Evolutionary conservation across 73 alveolate species (phyloP).

Genomic region (Paramecium caudatum): DNA sequence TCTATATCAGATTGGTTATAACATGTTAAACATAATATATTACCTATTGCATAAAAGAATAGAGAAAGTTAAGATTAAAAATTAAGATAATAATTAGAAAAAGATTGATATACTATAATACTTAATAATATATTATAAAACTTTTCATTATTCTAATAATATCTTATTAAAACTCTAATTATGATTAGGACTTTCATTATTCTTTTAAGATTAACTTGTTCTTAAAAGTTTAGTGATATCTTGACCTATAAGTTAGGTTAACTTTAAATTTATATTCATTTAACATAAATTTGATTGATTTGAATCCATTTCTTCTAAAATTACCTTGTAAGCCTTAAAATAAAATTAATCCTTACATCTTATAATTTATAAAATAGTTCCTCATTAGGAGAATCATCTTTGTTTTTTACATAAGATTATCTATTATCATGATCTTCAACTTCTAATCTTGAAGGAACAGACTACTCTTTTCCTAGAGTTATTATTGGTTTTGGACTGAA

Average conservation of each 20-base stretch:
- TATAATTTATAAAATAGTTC: neutral
- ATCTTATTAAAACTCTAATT: neutral
- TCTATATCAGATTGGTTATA: constrained; percentile 61
- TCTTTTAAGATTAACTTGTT: neutral
- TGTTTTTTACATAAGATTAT: neutral
- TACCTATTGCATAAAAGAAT: constrained; percentile 44
- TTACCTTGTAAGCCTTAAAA: neutral
- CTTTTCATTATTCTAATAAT: neutral
- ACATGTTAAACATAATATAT: constrained; percentile 37
- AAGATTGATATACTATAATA: neutral
- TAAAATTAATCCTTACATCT: neutral
- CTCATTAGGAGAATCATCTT: neutral
- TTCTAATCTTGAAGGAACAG: neutral
- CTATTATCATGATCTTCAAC: constrained; percentile 22
- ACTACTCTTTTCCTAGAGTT: neutral
- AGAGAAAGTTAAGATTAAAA: constrained; percentile 26
- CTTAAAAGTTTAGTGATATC: neutral
- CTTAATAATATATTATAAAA: neutral
- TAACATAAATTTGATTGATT: neutral
- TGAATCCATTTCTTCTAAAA: neutral
- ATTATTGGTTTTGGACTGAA: constrained; percentile 12
- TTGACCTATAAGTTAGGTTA: constrained; percentile 13
- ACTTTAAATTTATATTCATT: constrained; percentile 21
- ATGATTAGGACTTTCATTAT: neutral
- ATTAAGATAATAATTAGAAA: constrained; percentile 31